These are phyloP conservation scores for Candida patagonica DNA, from an alignment of 805 yeast species.

Conservation along the genomic window DNA sequence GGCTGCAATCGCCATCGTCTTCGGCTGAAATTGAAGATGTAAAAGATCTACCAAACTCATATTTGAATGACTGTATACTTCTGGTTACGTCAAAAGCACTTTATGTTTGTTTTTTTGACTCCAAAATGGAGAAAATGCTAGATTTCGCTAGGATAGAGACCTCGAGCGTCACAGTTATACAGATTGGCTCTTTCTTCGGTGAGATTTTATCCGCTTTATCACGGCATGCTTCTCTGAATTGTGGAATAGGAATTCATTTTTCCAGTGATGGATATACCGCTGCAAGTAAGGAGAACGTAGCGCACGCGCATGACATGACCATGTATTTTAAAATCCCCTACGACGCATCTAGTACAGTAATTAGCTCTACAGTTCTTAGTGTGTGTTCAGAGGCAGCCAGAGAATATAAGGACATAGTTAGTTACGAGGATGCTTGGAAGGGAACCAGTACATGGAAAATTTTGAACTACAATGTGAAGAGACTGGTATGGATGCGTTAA, in stretches of 20 bases:
- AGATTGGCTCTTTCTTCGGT: conserved; percentile 20
- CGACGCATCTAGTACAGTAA: conserved; percentile 2
- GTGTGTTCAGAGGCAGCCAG: conserved; percentile 18
- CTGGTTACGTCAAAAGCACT: conserved; percentile 21
- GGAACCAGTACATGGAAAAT: conserved; percentile 28
- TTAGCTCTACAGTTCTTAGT: conserved; percentile 4
- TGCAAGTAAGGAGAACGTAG: conserved; percentile 3
- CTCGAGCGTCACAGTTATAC: conserved; percentile 9
- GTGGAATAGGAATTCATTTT: conserved; percentile 18
- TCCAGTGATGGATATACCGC: conserved; percentile 14
- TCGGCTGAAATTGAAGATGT: too few species aligned
- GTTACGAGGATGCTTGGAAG: conserved; percentile 29
- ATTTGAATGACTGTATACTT: conserved; percentile 21
- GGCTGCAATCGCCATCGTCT: conserved; percentile 21
- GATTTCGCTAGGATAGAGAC: conserved; percentile 13
- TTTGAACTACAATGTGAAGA: conserved; percentile 31
- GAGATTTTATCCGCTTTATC: conserved; percentile 13
- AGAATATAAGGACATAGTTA: conserved; percentile 27
- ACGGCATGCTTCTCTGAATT: conserved; percentile 16
- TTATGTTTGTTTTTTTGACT: conserved; percentile 21
- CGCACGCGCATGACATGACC: conserved; percentile 1
- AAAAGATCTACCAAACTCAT: conserved; percentile 10
- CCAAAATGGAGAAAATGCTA: conserved; percentile 15
- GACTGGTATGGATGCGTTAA: conserved; percentile 30
- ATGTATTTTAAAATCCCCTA: conserved; percentile 12